Evolutionary conservation across 208 protist species (phyloP).

Genomic region (Leishmania lainsoni): DNA sequence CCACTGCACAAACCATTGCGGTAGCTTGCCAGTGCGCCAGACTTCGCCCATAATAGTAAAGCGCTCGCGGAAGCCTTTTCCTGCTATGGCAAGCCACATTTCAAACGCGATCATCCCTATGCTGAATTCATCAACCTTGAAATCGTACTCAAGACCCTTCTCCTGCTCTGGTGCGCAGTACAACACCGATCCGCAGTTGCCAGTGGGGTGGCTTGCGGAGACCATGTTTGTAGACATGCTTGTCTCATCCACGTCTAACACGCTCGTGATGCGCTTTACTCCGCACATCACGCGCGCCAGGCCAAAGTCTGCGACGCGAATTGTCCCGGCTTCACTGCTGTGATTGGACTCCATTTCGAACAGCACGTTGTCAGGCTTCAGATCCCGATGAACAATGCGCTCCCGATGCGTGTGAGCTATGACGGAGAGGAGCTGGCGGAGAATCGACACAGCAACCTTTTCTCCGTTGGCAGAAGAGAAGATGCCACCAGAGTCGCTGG

Average conservation of each 20-base stretch:
- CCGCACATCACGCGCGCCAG: slow-evolving; percentile 65
- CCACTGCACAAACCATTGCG: slow-evolving; percentile 67
- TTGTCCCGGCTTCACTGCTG: slow-evolving; percentile 57
- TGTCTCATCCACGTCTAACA: slow-evolving; percentile 41
- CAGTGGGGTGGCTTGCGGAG: slow-evolving; percentile 36
- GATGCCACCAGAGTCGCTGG: slow-evolving; percentile 30
- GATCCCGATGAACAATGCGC: slow-evolving; percentile 78
- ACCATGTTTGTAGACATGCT: slow-evolving; percentile 11
- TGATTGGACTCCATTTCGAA: slow-evolving; percentile 65
- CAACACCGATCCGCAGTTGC: slow-evolving; percentile 75
- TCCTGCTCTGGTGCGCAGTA: slow-evolving; percentile 87
- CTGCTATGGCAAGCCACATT: slow-evolving; percentile 84
- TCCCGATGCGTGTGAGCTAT: slow-evolving; percentile 77
- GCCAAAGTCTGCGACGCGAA: slow-evolving; percentile 86
- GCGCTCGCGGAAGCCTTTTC: slow-evolving; percentile 78
- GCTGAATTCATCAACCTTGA: slow-evolving; percentile 90
- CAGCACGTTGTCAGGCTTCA: slow-evolving; percentile 86
- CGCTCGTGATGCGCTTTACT: slow-evolving; percentile 52
- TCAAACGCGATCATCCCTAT: slow-evolving; percentile 89
- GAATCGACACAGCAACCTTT: slow-evolving; percentile 63
- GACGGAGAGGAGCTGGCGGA: slow-evolving; percentile 79
- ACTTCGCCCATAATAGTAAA: slow-evolving; percentile 81
- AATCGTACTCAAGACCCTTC: slow-evolving; percentile 70
- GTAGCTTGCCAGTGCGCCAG: slow-evolving; percentile 63
- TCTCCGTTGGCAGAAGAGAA: slow-evolving; percentile 61